Evolutionary conservation across 164 flowering plant species (phyloP).

Genomic region (Vitis labrusca): DNA sequence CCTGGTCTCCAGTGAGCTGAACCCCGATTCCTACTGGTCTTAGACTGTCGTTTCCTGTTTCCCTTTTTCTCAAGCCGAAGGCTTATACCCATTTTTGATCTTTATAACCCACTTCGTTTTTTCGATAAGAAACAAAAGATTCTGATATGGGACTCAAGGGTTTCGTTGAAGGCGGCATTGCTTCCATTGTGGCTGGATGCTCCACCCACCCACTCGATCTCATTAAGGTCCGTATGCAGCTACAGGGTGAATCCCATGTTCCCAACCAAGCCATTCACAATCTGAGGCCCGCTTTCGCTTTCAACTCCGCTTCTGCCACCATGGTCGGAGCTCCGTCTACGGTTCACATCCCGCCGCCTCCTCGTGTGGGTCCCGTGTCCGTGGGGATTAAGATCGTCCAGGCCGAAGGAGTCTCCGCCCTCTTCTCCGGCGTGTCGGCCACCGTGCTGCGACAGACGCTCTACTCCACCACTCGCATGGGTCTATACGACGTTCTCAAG

Average conservation of each 20-base stretch:
- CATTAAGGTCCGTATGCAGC: conserved; percentile 77
- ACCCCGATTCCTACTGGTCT: conserved; percentile 13
- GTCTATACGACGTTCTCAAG: conserved; percentile 77
- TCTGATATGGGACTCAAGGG: conserved; percentile 57
- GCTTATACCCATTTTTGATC: background rate
- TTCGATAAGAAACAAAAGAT: background rate
- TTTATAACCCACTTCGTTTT: background rate
- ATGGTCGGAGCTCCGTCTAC: background rate
- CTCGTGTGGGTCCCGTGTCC: conserved; percentile 33
- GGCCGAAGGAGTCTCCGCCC: conserved; percentile 61
- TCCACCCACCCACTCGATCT: conserved; percentile 79
- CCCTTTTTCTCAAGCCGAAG: background rate
- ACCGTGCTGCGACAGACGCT: conserved; percentile 86
- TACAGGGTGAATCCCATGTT: conserved; percentile 55
- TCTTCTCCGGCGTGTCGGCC: conserved; percentile 86
- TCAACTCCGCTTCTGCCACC: conserved; percentile 18
- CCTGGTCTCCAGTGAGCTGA: conserved; percentile 41
- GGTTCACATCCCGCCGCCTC: conserved; percentile 17
- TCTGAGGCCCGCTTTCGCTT: conserved; percentile 48
- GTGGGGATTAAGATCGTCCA: conserved; percentile 29
- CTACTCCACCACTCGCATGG: conserved; percentile 92
- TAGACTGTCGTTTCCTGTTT: background rate
- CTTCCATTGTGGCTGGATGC: conserved; percentile 69
- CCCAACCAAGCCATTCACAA: conserved; percentile 10
- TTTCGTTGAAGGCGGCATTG: conserved; percentile 72